phyloP scores from a whole-genome alignment of 306 rosid species.

The Cucurbita argyrosperma region DNA sequence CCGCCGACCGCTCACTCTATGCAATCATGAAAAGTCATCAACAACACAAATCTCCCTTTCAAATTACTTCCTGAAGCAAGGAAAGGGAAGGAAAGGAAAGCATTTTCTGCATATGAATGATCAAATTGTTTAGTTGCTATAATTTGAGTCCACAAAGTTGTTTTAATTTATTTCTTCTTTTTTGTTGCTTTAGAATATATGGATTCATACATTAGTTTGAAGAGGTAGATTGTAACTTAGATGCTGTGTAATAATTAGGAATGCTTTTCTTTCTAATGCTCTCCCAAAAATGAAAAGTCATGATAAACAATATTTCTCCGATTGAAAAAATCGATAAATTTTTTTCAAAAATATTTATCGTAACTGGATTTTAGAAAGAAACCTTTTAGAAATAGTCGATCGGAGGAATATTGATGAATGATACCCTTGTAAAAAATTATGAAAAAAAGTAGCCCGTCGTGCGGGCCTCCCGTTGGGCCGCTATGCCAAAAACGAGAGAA shows the following conservation, averaged over 20 bases:
- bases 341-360: too few relatives aligned
- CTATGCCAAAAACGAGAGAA: too few relatives aligned
- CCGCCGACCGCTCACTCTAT: slow-evolving; percentile 38
- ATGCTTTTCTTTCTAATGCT: slow-evolving; percentile 3
- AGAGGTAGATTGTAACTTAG: slow-evolving; percentile 11
- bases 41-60: not conserved
- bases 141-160: not conserved
- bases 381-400: too few relatives aligned
- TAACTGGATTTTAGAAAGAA: too few relatives aligned
- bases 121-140: not conserved
- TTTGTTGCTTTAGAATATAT: not conserved
- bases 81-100: not conserved
- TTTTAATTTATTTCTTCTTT: not conserved
- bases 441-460: too few relatives aligned
- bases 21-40: slow-evolving; percentile 31
- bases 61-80: not conserved
- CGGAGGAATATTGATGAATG: too few relatives aligned
- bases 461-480: too few relatives aligned
- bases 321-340: too few relatives aligned
- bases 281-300: not conserved
- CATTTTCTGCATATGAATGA: not conserved
- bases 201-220: slow-evolving; percentile 1
- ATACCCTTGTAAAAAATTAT: too few relatives aligned
- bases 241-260: slow-evolving; percentile 7
- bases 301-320: not conserved